Conservation (phyloP, 106 monocot genomes). For the Apostasia ramifera region DNA sequence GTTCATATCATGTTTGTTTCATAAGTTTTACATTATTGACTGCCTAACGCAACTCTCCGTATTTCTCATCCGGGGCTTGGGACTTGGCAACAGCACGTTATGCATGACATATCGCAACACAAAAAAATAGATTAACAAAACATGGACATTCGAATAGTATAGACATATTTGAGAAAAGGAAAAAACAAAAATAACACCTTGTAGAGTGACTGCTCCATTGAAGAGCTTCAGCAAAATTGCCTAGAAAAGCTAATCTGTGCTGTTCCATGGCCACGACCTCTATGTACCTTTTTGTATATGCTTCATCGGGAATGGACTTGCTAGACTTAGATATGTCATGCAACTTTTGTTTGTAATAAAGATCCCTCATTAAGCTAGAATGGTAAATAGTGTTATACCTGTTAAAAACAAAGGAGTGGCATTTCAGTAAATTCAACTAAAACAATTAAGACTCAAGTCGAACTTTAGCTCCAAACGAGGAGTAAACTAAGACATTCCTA, state of each 20-base stretch:
- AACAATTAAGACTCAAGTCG: too few species aligned
- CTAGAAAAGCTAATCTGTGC: constrained; percentile 33
- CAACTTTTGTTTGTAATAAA: constrained; percentile 36
- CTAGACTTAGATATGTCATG: background rate
- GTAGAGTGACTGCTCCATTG: constrained; percentile 55
- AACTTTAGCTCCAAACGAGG: too few species aligned
- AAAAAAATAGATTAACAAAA: too few species aligned
- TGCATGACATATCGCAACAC: too few species aligned
- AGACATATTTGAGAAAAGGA: too few species aligned
- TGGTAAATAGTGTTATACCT: constrained; percentile 47
- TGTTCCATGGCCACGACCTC: constrained; percentile 52
- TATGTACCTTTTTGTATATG: constrained; percentile 26
- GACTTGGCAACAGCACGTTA: too few species aligned
- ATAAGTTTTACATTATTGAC: too few species aligned
- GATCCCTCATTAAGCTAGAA: constrained; percentile 53
- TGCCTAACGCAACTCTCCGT: too few species aligned
- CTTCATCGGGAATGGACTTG: constrained; percentile 1
- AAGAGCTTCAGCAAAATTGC: constrained; percentile 31
- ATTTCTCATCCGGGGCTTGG: too few species aligned
- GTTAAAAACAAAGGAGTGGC: constrained; percentile 3
- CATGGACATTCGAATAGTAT: too few species aligned
- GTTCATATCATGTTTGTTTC: too few species aligned
- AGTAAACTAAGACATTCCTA: too few species aligned
- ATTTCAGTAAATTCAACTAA: background rate
- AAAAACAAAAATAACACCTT: constrained; percentile 21